These are phyloP conservation scores for Paramecium bursaria DNA, from an alignment of 73 alveolate species.

Conservation along the genomic window DNA sequence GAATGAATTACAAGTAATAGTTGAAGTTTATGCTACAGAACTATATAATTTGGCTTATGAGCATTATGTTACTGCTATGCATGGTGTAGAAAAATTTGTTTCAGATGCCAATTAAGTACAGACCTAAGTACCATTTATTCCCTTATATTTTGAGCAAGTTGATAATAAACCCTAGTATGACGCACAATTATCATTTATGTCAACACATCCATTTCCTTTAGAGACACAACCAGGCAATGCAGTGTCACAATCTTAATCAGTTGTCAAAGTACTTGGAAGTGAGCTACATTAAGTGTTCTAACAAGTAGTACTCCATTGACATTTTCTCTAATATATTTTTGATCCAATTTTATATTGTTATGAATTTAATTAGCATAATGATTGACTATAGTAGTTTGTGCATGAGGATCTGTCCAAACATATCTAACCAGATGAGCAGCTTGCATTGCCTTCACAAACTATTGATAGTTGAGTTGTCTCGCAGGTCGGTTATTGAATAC, in stretches of 20 bases:
- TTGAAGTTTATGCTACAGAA: too few relatives aligned
- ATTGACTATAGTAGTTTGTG: too few relatives aligned
- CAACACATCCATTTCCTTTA: not conserved
- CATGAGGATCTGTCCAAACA: too few relatives aligned
- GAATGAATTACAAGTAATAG: too few relatives aligned
- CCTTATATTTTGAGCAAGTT: not conserved
- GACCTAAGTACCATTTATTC: not conserved
- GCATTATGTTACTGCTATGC: too few relatives aligned
- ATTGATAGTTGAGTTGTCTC: too few relatives aligned
- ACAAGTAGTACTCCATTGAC: slow-evolving; percentile 1
- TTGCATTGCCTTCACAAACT: too few relatives aligned
- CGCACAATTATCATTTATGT: not conserved
- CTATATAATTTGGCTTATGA: too few relatives aligned
- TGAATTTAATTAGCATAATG: too few relatives aligned
- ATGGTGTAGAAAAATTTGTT: too few relatives aligned
- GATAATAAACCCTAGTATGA: not conserved
- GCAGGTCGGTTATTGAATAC: slow-evolving; percentile 16
- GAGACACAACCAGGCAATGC: not conserved
- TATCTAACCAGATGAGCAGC: too few relatives aligned
- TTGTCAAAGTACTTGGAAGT: not conserved
- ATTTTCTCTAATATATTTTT: not conserved
- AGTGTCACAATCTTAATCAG: not conserved
- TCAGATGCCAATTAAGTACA: too few relatives aligned
- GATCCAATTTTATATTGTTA: not conserved
- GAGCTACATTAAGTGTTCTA: slow-evolving; percentile 26